phyloP scores from a whole-genome alignment of 2,329 filamentous ascomycete species.

The Monascus ruber region DNA sequence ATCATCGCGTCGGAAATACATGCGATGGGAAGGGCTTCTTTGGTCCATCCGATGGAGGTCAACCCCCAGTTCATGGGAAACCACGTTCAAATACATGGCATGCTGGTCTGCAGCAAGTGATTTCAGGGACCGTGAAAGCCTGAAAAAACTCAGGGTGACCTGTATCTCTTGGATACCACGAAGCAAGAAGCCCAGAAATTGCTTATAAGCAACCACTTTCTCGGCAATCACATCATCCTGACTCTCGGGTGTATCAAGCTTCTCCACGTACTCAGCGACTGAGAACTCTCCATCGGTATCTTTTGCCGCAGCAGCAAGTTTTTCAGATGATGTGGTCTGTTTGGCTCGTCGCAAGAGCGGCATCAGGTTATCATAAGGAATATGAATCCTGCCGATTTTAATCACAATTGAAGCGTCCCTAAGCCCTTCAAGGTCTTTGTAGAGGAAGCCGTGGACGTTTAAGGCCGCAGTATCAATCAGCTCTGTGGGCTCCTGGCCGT shows the following conservation, averaged over 20 bases:
- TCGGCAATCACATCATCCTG: slow-evolving; percentile 60
- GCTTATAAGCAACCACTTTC: slow-evolving; percentile 81
- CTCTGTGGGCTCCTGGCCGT: slow-evolving; percentile 75
- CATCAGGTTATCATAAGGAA: slow-evolving; percentile 79
- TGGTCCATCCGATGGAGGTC: slow-evolving; percentile 86
- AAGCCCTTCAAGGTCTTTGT: slow-evolving; percentile 73
- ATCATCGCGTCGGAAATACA: slow-evolving; percentile 92
- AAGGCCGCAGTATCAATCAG: slow-evolving; percentile 77
- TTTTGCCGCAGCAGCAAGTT: slow-evolving; percentile 22
- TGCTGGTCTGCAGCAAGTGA: slow-evolving; percentile 54
- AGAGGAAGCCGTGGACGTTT: slow-evolving; percentile 84
- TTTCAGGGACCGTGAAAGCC: slow-evolving; percentile 68
- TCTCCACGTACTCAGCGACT: slow-evolving; percentile 62
- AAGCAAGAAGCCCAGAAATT: slow-evolving; percentile 80
- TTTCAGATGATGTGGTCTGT: slow-evolving; percentile 21
- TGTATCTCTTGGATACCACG: slow-evolving; percentile 93
- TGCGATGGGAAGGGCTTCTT: slow-evolving; percentile 86
- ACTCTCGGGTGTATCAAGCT: slow-evolving; percentile 58
- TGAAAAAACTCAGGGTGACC: slow-evolving; percentile 83
- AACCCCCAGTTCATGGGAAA: slow-evolving; percentile 92
- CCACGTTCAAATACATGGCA: slow-evolving; percentile 72
- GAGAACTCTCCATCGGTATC: slow-evolving; percentile 49
- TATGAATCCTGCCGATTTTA: slow-evolving; percentile 79
- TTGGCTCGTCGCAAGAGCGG: slow-evolving; percentile 27
- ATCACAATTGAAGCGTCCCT: slow-evolving; percentile 81